Conservation (phyloP, 495 filamentous ascomycete genomes). For the Elasticomyces elasticus region DNA sequence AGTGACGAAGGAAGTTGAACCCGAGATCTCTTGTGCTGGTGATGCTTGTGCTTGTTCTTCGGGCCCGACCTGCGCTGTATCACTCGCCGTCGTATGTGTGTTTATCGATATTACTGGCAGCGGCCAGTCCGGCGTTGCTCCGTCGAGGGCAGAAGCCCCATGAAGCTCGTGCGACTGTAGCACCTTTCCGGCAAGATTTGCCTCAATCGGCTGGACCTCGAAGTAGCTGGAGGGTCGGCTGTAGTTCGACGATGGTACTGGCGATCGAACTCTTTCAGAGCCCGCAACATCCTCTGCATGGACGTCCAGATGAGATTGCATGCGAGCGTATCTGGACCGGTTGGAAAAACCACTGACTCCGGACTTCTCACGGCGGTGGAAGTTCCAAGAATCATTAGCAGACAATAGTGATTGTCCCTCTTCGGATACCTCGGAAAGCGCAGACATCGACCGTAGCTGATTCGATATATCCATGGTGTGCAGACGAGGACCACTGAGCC, state of each 20-base stretch:
- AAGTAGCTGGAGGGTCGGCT: conserved; percentile 9
- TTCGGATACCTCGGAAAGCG: conserved; percentile 1
- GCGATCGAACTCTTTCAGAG: conserved; percentile 2
- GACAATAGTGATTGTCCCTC: not conserved
- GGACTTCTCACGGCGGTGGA: conserved; percentile 10
- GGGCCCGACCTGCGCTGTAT: too few relatives aligned
- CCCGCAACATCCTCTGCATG: not conserved
- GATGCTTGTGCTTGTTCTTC: too few relatives aligned
- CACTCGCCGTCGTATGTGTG: not conserved
- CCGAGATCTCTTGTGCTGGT: not conserved
- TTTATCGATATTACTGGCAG: not conserved
- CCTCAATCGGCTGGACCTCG: not conserved
- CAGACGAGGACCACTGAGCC: conserved; percentile 3
- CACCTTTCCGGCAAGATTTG: not conserved
- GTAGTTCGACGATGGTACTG: conserved; percentile 14
- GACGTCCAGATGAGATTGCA: not conserved
- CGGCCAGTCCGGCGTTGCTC: not conserved
- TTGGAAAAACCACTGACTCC: not conserved
- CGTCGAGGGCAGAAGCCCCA: not conserved
- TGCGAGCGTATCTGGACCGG: not conserved
- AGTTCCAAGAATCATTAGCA: conserved; percentile 11
- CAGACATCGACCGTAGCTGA: conserved; percentile 18
- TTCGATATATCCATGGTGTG: conserved; percentile 19
- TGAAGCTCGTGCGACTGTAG: not conserved
- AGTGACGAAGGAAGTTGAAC: not conserved